Percentiles rank a stretch among this genome's conserved stretches.
Conservation (phyloP, 1,139 yeast genomes). For the Saccharomyces hybrid region DNA sequence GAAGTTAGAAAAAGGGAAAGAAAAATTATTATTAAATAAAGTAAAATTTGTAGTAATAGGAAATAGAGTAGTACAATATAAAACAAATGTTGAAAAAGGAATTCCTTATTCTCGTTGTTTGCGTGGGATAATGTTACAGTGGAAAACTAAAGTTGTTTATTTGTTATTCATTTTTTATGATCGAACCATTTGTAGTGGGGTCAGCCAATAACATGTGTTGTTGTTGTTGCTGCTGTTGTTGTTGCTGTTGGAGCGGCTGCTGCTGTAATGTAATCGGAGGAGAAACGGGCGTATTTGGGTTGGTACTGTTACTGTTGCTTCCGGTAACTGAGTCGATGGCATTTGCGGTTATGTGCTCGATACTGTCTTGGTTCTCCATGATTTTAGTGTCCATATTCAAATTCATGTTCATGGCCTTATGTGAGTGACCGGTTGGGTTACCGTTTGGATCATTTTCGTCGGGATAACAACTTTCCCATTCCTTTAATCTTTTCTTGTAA, state of each 20-base stretch:
- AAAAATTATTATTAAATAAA: too few relatives aligned
- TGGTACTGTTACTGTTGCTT: not conserved
- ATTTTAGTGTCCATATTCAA: not conserved
- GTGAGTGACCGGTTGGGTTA: not conserved
- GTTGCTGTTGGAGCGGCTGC: not conserved
- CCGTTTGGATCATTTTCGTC: slow-evolving; percentile 15
- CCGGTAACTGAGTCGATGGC: slow-evolving; percentile 1
- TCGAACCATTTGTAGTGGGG: not conserved
- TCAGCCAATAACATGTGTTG: not conserved
- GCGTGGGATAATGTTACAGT: not conserved
- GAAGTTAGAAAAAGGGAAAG: too few relatives aligned
- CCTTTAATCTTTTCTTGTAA: slow-evolving; percentile 30
- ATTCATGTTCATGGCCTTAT: not conserved
- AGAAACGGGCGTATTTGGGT: not conserved
- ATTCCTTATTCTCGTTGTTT: not conserved
- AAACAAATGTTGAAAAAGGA: not conserved
- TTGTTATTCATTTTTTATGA: not conserved
- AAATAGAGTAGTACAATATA: not conserved
- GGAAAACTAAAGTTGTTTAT: not conserved
- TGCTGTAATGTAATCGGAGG: not conserved
- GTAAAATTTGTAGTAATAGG: not conserved
- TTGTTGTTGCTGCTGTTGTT: not conserved
- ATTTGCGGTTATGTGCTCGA: not conserved
- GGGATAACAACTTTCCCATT: slow-evolving; percentile 32
- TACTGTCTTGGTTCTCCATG: not conserved